Evolutionary conservation across 805 yeast species (phyloP).

Genomic region (Jamesozyma lodderae): DNA sequence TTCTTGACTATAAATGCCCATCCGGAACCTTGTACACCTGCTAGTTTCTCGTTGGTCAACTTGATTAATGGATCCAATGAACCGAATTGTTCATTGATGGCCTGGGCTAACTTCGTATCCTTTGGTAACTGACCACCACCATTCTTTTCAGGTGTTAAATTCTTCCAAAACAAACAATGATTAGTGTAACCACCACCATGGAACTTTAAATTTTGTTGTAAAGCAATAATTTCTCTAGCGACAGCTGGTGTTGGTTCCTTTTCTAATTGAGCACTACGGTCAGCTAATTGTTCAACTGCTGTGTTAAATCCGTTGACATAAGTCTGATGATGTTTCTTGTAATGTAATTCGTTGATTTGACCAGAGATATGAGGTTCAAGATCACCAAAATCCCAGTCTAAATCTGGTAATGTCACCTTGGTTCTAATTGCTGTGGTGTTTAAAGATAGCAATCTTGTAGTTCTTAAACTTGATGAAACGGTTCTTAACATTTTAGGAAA

Average conservation of each 20-base stretch:
- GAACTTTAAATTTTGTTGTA: slow-evolving; percentile 74
- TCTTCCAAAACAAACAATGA: slow-evolving; percentile 83
- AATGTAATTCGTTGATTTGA: slow-evolving; percentile 77
- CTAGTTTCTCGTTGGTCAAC: slow-evolving; percentile 59
- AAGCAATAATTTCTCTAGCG: slow-evolving; percentile 34
- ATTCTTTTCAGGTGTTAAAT: slow-evolving; percentile 61
- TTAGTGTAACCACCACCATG: slow-evolving; percentile 89
- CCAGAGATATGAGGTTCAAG: slow-evolving; percentile 83
- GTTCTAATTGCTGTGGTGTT: slow-evolving; percentile 39
- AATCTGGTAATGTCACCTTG: slow-evolving; percentile 68
- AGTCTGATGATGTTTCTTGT: slow-evolving; percentile 87
- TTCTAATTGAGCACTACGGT: slow-evolving; percentile 53
- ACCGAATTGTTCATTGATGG: slow-evolving; percentile 59
- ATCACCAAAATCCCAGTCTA: slow-evolving; percentile 77
- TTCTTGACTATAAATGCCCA: slow-evolving; percentile 90
- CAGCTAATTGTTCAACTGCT: slow-evolving; percentile 63
- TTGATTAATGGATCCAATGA: slow-evolving; percentile 57
- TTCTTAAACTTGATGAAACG: no score
- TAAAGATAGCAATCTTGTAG: no score
- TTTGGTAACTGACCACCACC: slow-evolving; percentile 61
- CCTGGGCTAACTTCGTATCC: slow-evolving; percentile 47
- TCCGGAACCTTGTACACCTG: slow-evolving; percentile 90
- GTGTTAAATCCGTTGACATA: slow-evolving; percentile 79
- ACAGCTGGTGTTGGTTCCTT: slow-evolving; percentile 37
- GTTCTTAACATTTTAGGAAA: no score